Base-by-base conservation (phyloP, 2,329 filamentous ascomycete species). In the Pseudogymnoascus sp. region DNA sequence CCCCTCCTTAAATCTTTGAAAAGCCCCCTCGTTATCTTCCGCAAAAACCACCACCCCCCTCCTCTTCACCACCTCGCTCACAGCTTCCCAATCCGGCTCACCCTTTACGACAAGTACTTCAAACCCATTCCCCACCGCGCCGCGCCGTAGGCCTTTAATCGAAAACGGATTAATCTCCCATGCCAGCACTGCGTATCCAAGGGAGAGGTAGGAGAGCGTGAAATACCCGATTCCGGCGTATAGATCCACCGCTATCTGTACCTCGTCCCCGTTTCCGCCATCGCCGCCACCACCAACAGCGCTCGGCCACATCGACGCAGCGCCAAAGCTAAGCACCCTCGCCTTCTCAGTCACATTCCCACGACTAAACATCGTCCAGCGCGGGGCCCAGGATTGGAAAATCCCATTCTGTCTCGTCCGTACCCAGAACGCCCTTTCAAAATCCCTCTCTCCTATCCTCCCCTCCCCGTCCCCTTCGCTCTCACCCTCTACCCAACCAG, bases 151-250 rank as follows among this genome's bases (percentile, higher is more conserved):
- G 0, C 90, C 92, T 77, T 97, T 91, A 35, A 96, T 83, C 67
- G 88, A 92, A 88, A 93, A 90, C 0, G 88, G 88, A 73, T 96
- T 97, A 53, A 97, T 78, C 75, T 97, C 93, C 89, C 91, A 97
- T 69, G 91, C 90, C 44, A 95, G 78, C 1, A 97, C 88, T 7
- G 70, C 77, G 70, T 93, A 77, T 0, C 91, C 91, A 17, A 88
- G 83, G 64, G 79, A 81, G 6, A 87, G 82, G 75, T 96, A 97
- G 33, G 86, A 89, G 71, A 97, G 96, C 3, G 89, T 85, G 75
- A 97, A 97, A 76, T 97, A 97, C 4, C 93, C 93, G 67, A 97
- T 96, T 0, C 93, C 93, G 0, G 90, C 91, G 77, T 96, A 97
- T 65, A 97, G 77, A 74, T 97, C 93, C 0, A 96, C 83, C 0